Evolutionary conservation across 106 monocot genomes (phyloP).

Genomic region (Iris macrosiphon): DNA sequence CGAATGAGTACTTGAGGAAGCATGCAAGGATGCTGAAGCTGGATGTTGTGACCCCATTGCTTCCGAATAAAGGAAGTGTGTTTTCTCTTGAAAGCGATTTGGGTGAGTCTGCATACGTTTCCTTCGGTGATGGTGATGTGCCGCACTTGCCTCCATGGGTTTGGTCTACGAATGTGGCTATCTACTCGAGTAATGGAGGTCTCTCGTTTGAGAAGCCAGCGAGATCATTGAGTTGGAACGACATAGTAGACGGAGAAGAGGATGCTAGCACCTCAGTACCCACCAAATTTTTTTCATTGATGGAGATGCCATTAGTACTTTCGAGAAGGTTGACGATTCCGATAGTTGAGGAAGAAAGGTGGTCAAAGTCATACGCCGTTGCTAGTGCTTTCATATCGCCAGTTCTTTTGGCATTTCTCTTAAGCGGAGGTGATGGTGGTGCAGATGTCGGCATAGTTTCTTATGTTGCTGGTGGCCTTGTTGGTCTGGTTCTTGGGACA

Average conservation of each 20-base stretch:
- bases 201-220: constrained; percentile 11
- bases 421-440: constrained; percentile 5
- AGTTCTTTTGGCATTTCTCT: constrained; percentile 30
- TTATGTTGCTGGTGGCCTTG: constrained; percentile 15
- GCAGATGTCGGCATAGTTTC: constrained; percentile 4
- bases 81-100: constrained; percentile 30
- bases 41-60: constrained; percentile 29
- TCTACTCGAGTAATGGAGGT: constrained; percentile 28
- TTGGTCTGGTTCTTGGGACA: constrained; percentile 16
- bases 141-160: constrained; percentile 42
- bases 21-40: constrained; percentile 38
- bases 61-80: constrained; percentile 36
- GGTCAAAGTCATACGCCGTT: constrained; percentile 46
- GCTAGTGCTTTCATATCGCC: constrained; percentile 33
- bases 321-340: constrained; percentile 52
- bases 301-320: constrained; percentile 37
- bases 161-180: constrained; percentile 50
- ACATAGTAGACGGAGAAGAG: too few relatives aligned
- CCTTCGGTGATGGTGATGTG: constrained; percentile 28
- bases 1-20: constrained; percentile 40
- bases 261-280: neutral
- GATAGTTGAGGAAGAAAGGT: constrained; percentile 45
- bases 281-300: constrained; percentile 12
- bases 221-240: constrained; percentile 22
- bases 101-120: constrained; percentile 28